These are phyloP conservation scores for Keithomyces neogunnii DNA, from an alignment of 2,329 filamentous ascomycete species.

Conservation along the genomic window DNA sequence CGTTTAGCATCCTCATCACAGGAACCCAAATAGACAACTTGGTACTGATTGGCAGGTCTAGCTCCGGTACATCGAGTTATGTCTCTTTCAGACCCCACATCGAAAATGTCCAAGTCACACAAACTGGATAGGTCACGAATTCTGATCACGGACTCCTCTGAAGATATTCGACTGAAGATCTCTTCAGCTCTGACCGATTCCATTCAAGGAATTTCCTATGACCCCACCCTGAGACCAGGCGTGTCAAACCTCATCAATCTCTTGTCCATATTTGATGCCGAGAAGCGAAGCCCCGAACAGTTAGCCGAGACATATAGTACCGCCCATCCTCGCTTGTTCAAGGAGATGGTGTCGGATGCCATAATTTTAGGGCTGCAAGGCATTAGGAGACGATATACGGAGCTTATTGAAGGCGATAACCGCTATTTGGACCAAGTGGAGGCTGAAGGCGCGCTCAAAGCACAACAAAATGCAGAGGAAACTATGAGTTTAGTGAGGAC, in stretches of 20 bases:
- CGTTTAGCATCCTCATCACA: slow-evolving; percentile 4
- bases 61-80: slow-evolving; percentile 80
- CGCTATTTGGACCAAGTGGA: slow-evolving; percentile 50
- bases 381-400: slow-evolving; percentile 48
- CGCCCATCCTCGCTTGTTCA: slow-evolving; percentile 29
- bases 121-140: slow-evolving; percentile 66
- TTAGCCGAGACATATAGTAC: slow-evolving; percentile 31
- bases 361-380: slow-evolving; percentile 44
- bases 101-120: slow-evolving; percentile 95
- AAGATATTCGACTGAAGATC: slow-evolving; percentile 61
- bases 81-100: slow-evolving; percentile 68
- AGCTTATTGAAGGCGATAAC: slow-evolving; percentile 38
- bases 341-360: slow-evolving; percentile 48
- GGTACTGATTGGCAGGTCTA: slow-evolving; percentile 21
- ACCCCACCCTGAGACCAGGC: slow-evolving; percentile 61
- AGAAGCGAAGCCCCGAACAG: slow-evolving; percentile 28
- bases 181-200: slow-evolving; percentile 71
- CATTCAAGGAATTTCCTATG: slow-evolving; percentile 57
- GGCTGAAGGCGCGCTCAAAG: slow-evolving; percentile 49
- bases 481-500: slow-evolving; percentile 46
- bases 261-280: slow-evolving; percentile 56
- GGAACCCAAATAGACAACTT: too few relatives aligned
- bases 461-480: slow-evolving; percentile 49
- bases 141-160: slow-evolving; percentile 63
- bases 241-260: slow-evolving; percentile 83